phyloP scores from a whole-genome alignment of 805 yeast species.

The Cephaloascus albidus region DNA sequence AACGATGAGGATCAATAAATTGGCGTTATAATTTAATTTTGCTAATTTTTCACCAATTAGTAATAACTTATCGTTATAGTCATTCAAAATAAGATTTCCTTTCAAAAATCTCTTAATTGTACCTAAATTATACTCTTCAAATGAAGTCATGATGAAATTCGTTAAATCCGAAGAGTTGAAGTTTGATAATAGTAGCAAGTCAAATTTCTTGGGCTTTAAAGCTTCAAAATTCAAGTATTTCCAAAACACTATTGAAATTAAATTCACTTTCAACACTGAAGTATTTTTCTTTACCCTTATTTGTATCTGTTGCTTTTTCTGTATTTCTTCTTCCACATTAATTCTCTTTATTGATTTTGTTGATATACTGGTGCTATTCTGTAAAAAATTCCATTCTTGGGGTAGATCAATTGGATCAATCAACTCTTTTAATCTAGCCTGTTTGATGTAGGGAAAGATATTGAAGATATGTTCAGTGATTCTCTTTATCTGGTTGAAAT shows the following conservation, averaged over 20 bases:
- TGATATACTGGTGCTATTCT: not conserved
- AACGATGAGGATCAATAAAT: not conserved
- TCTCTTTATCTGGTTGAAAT: not conserved
- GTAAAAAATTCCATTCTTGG: not conserved
- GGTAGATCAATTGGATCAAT: not conserved
- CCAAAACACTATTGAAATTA: not conserved
- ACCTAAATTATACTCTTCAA: not conserved
- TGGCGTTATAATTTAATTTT: not conserved
- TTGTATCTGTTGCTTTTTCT: not conserved
- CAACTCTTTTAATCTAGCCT: not conserved
- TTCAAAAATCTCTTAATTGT: not conserved
- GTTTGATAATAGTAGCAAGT: conserved; percentile 30
- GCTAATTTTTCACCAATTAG: not conserved
- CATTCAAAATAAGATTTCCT: not conserved
- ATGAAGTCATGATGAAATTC: not conserved
- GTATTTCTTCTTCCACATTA: not conserved
- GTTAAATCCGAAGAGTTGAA: conserved; percentile 9
- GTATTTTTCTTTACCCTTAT: not conserved
- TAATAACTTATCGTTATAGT: not conserved
- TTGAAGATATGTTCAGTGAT: not conserved
- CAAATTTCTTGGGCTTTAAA: conserved; percentile 25
- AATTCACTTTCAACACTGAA: not conserved
- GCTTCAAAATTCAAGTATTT: conserved; percentile 1
- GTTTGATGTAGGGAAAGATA: not conserved
- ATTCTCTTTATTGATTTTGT: not conserved